A percentile compares a stretch with the other conserved stretches of the same genome.
phyloP scores from a whole-genome alignment of 2,329 filamentous ascomycete genomes.

The Coniosporium tulheliwenetii region DNA sequence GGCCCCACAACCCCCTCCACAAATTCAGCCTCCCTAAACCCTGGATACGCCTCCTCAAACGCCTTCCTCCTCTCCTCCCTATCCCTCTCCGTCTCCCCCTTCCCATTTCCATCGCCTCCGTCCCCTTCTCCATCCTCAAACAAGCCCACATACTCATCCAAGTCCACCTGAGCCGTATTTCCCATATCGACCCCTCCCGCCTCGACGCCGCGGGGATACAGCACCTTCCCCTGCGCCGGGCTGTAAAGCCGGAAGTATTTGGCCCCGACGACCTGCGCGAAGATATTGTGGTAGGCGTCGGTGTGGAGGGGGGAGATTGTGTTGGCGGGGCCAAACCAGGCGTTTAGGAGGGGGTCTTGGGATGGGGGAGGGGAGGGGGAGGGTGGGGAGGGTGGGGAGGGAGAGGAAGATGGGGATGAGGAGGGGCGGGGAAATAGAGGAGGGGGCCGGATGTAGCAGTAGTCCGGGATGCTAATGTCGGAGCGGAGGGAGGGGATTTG shows the following conservation, averaged over 20 bases:
- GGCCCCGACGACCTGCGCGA: slow-evolving; percentile 73
- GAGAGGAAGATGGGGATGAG: slow-evolving; percentile 15
- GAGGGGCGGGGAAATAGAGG: slow-evolving; percentile 20
- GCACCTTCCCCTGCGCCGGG: slow-evolving; percentile 39
- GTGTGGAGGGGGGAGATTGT: slow-evolving; percentile 91
- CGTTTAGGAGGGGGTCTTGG: slow-evolving; percentile 56
- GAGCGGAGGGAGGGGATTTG: slow-evolving; percentile 64
- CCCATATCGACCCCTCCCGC: slow-evolving; percentile 65
- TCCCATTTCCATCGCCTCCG: background rate
- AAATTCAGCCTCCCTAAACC: slow-evolving; percentile 46
- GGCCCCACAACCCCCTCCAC: slow-evolving; percentile 64
- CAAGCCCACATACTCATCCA: slow-evolving; percentile 51
- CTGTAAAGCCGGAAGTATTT: slow-evolving; percentile 89
- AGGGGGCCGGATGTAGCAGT: slow-evolving; percentile 58
- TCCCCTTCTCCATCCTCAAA: slow-evolving; percentile 8
- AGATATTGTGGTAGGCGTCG: slow-evolving; percentile 84
- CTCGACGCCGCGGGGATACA: slow-evolving; percentile 46
- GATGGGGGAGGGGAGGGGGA: slow-evolving; percentile 20
- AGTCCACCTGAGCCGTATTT: slow-evolving; percentile 71
- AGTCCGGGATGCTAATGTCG: slow-evolving; percentile 71
- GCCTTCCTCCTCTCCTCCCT: slow-evolving; percentile 23
- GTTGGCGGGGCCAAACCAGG: slow-evolving; percentile 78
- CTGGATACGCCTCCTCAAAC: slow-evolving; percentile 26
- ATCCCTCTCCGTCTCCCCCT: slow-evolving; percentile 5
- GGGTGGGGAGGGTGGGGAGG: slow-evolving; percentile 53